Conservation (phyloP, 257 asterid genomes). For the Salvia miltiorrhiza region DNA sequence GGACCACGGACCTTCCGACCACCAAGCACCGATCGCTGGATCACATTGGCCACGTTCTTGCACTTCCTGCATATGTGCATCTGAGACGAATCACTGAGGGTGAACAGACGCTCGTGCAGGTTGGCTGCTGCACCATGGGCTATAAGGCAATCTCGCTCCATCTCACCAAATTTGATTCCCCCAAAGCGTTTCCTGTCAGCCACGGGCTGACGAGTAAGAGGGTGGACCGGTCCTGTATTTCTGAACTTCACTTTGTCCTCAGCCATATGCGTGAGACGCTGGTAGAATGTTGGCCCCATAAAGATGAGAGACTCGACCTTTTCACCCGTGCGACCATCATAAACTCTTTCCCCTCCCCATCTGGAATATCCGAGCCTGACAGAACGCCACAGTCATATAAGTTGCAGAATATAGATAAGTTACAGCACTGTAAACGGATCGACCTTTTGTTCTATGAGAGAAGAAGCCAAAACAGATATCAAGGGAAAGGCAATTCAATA, state of each 20-base stretch:
- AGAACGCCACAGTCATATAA: slow-evolving; percentile 4
- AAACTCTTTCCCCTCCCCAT: slow-evolving; percentile 91
- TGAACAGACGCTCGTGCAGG: slow-evolving; percentile 88
- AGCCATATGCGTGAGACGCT: slow-evolving; percentile 91
- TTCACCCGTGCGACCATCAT: slow-evolving; percentile 79
- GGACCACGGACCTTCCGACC: slow-evolving; percentile 84
- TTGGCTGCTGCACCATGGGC: slow-evolving; percentile 95
- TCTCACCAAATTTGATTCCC: slow-evolving; percentile 90
- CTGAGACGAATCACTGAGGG: slow-evolving; percentile 79
- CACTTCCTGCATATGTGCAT: slow-evolving; percentile 87
- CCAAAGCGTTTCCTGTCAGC: slow-evolving; percentile 93
- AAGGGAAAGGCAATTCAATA: background rate
- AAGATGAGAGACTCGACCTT: slow-evolving; percentile 58
- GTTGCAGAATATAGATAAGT: background rate
- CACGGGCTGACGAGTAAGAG: slow-evolving; percentile 95
- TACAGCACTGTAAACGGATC: background rate
- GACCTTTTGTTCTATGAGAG: background rate
- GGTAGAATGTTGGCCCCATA: slow-evolving; percentile 94
- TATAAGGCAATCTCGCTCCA: slow-evolving; percentile 91
- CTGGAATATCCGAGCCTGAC: slow-evolving; percentile 73
- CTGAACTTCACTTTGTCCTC: slow-evolving; percentile 92
- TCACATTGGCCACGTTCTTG: slow-evolving; percentile 69
- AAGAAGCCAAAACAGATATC: background rate
- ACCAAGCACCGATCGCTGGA: slow-evolving; percentile 59
- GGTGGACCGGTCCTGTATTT: slow-evolving; percentile 93